Base-by-base conservation (phyloP, 371 early-diverging fungal species). In the Lichtheimia ramosa region DNA sequence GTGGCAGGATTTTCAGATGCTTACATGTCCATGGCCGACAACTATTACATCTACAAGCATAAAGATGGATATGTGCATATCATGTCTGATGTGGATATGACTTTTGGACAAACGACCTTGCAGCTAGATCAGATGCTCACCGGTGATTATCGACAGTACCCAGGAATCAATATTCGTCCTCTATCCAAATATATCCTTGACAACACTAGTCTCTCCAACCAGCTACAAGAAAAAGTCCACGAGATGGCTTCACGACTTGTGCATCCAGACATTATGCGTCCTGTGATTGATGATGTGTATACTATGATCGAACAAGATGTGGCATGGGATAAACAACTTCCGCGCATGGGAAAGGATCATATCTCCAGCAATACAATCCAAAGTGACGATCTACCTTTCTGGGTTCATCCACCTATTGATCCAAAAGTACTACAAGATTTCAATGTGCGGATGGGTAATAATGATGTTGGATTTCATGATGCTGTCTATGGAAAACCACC, bases 1-100 rank as follows among this genome's bases (percentile, higher is more conserved):
- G 48, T 70, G 3, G 16, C 59, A 13, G 76, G 71, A 7, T 73
- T 64, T 14, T 39, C 65, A 15, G 76, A 75, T 48, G 71, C 69
- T 16, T 75, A 70, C 18, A 42, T 61, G 18, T 34, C 69, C 6
- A 66, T 56, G 56, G 66, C 59, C 10, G 58, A 73, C 46, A 76
- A 76, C 34, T 76, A 65, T 34, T 76, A 67, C 15, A 13, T 73
- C 1, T 70, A 69, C 43, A 21, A 28, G 13, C 18, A 53, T 16
- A 34, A 13, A 1, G 14, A 53, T 3, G 55, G 59, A 0, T 68
- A 62, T 21, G 58, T 69, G 7, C 73, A 65, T 25, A 54, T 73
- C 1, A 40, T 71, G 18, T 61, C 73, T 2, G 77, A 76, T 18
- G 12, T 18, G 12, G 46, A 46, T 20, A 46, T 20, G n/a, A 15